These are phyloP conservation scores for Pichia phayaonensis DNA, from an alignment of 805 yeast genomes.

Conservation along the genomic window DNA sequence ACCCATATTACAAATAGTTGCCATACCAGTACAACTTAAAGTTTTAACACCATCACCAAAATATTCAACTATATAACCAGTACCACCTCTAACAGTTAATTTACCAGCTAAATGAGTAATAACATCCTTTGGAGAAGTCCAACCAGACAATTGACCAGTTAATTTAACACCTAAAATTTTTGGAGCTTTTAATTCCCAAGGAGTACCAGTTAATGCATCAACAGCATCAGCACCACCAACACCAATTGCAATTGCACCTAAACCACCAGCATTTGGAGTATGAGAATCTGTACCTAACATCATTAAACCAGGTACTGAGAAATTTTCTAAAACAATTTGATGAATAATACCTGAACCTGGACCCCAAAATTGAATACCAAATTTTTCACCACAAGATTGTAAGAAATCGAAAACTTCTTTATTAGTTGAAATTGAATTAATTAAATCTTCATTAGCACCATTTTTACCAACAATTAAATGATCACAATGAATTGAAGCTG, in stretches of 20 bases:
- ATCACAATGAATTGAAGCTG: conserved; percentile 96
- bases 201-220: conserved; percentile 86
- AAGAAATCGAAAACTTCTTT: conserved; percentile 92
- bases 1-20: conserved; percentile 99
- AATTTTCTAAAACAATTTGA: conserved; percentile 93
- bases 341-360: conserved; percentile 98
- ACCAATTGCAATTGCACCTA: conserved; percentile 96
- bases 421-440: conserved; percentile 80
- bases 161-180: conserved; percentile 90
- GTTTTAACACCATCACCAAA: conserved; percentile 92
- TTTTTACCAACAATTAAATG: conserved; percentile 94
- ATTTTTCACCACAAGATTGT: conserved; percentile 84
- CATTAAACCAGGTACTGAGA: conserved; percentile 95
- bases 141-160: conserved; percentile 85
- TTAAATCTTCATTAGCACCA: conserved; percentile 82
- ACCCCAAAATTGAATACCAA: conserved; percentile 97
- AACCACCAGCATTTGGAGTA: conserved; percentile 98
- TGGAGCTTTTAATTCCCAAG: conserved; percentile 98
- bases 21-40: conserved; percentile 97
- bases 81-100: conserved; percentile 96
- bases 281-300: conserved; percentile 96
- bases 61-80: conserved; percentile 94
- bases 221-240: conserved; percentile 99
- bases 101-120: conserved; percentile 89
- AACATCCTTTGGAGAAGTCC: conserved; percentile 97